Conservation (phyloP, 139 green algal genomes). For the Spirogloea muscicola region DNA sequence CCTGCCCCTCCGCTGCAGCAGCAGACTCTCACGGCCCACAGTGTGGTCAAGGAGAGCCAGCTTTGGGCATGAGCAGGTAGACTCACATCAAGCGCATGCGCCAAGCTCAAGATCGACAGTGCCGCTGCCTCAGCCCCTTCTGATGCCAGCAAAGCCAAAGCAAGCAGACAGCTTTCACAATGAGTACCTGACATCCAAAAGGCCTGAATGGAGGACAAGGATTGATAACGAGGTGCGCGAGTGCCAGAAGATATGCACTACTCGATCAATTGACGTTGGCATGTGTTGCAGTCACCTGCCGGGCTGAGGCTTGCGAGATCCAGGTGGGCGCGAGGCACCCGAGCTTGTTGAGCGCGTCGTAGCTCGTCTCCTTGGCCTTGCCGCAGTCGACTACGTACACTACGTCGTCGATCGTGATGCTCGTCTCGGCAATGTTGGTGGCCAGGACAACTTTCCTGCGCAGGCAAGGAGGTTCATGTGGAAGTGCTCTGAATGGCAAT, state of each 20-base stretch:
- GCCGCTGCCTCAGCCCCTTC: neutral
- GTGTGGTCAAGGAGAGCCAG: no score
- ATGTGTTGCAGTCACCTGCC: conserved; percentile 58
- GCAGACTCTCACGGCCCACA: conserved; percentile 12
- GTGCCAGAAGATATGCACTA: neutral
- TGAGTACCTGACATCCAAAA: neutral
- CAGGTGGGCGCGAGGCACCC: conserved; percentile 31
- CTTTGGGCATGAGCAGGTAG: conserved; percentile 16
- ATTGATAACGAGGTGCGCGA: neutral
- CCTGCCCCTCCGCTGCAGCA: conserved; percentile 49
- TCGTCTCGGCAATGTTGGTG: conserved; percentile 98
- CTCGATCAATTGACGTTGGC: neutral
- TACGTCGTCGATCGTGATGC: conserved; percentile 85
- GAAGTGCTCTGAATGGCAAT: neutral
- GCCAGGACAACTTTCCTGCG: conserved; percentile 69
- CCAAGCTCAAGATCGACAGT: neutral
- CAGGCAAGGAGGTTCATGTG: neutral
- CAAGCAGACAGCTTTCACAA: neutral
- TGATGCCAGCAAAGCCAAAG: neutral
- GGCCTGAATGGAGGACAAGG: neutral
- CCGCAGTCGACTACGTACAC: conserved; percentile 49
- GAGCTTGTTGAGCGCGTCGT: conserved; percentile 43
- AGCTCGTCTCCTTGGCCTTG: conserved; percentile 46
- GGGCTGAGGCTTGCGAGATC: conserved; percentile 14
- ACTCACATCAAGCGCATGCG: conserved; percentile 11